These are phyloP conservation scores for Viola odorata DNA, from an alignment of 345 rosid species.

Conservation along the genomic window DNA sequence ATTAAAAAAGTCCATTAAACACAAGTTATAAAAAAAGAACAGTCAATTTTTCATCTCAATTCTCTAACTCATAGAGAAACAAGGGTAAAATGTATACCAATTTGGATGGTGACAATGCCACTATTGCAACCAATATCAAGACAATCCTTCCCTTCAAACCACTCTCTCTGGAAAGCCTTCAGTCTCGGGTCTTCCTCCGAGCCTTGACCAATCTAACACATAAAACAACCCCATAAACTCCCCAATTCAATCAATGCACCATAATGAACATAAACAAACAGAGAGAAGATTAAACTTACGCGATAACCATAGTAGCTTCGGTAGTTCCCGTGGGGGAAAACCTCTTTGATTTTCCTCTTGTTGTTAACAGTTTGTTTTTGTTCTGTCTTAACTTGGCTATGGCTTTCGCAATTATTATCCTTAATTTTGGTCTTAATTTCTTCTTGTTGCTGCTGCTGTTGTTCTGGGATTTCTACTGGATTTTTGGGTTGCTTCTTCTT, in stretches of 20 bases:
- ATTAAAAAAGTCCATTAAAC: neutral
- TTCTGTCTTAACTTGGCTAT: neutral
- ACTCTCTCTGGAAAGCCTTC: constrained; percentile 64
- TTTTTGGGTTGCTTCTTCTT: constrained; percentile 3
- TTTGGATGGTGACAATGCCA: constrained; percentile 68
- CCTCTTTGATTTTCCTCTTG: constrained; percentile 45
- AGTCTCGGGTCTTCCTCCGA: constrained; percentile 79
- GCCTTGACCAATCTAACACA: constrained; percentile 51
- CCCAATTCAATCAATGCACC: no score
- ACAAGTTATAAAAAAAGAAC: neutral
- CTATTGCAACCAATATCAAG: constrained; percentile 93
- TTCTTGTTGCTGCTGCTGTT: neutral
- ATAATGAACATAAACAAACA: neutral
- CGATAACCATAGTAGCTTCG: constrained; percentile 87
- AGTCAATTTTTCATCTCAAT: no score
- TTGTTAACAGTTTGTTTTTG: constrained; percentile 19
- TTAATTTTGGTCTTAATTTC: no score
- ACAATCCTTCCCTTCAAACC: constrained; percentile 77
- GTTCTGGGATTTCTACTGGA: neutral
- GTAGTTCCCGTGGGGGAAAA: constrained; percentile 76
- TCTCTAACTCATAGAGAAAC: neutral
- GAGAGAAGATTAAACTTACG: constrained; percentile 24
- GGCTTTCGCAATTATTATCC: neutral
- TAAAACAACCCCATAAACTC: neutral
- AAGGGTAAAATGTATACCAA: constrained; percentile 39